These are phyloP conservation scores for Malassezia sp. DNA, from an alignment of 1,284 basidiomycete species.

Conservation along the genomic window DNA sequence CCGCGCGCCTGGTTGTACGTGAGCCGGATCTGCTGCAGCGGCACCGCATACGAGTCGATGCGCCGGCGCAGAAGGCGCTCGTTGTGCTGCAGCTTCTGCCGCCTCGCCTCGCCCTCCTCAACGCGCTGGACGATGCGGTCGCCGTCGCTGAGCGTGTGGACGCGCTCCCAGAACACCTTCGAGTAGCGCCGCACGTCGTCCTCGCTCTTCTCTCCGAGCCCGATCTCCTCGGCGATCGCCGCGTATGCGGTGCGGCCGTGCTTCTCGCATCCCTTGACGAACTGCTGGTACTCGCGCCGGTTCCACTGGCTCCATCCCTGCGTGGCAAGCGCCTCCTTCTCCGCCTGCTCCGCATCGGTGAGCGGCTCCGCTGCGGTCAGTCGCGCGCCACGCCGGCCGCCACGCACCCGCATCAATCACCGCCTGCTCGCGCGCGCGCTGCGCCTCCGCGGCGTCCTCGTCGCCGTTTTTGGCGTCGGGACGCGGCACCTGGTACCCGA, in stretches of 20 bases:
- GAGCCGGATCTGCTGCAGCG: slow-evolving; percentile 38
- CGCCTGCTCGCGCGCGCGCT: slow-evolving; percentile 63
- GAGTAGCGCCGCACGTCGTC: slow-evolving; percentile 74
- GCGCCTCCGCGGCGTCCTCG: slow-evolving; percentile 27
- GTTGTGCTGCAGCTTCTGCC: slow-evolving; percentile 31
- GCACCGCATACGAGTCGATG: slow-evolving; percentile 23
- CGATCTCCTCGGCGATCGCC: slow-evolving; percentile 70
- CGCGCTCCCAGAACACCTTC: slow-evolving; percentile 76
- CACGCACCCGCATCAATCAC: slow-evolving; percentile 63
- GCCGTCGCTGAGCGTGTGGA: slow-evolving; percentile 59
- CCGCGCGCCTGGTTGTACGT: slow-evolving; percentile 53
- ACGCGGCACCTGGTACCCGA: slow-evolving; percentile 62
- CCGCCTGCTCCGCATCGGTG: slow-evolving; percentile 63
- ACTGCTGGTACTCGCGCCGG: slow-evolving; percentile 81
- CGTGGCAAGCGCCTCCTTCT: slow-evolving; percentile 53
- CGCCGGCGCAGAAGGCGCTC: slow-evolving; percentile 30
- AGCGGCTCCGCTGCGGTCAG: slow-evolving; percentile 40
- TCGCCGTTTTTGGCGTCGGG: slow-evolving; percentile 56
- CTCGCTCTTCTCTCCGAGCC: slow-evolving; percentile 55
- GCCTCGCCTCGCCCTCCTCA: slow-evolving; percentile 41
- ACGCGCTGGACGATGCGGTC: slow-evolving; percentile 34
- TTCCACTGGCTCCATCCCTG: slow-evolving; percentile 49
- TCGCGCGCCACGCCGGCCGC: too few species aligned
- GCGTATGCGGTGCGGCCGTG: slow-evolving; percentile 73
- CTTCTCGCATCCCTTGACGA: slow-evolving; percentile 70